These are phyloP conservation scores for Tympanopsis confertula DNA, from an alignment of 2,329 filamentous ascomycete genomes.

Conservation along the genomic window DNA sequence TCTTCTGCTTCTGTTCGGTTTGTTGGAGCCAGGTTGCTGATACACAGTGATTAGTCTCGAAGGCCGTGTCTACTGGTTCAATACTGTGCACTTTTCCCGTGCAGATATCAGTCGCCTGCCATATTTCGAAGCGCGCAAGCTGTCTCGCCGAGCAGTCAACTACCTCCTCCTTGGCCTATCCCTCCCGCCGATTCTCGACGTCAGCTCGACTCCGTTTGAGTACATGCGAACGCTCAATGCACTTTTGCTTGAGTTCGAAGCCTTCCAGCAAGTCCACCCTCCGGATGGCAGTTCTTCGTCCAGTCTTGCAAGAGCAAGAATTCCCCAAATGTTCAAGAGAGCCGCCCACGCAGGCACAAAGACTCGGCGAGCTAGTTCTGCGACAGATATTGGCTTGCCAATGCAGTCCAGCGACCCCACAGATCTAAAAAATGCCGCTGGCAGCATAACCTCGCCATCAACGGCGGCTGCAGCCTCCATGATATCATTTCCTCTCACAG, in stretches of 20 bases:
- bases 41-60: slow-evolving; percentile 35
- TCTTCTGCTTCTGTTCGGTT: slow-evolving; percentile 1
- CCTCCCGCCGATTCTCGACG: slow-evolving; percentile 50
- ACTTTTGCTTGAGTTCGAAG: slow-evolving; percentile 53
- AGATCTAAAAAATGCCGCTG: slow-evolving; percentile 30
- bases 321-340: slow-evolving; percentile 43
- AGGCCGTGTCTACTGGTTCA: slow-evolving; percentile 60
- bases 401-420: slow-evolving; percentile 32
- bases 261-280: slow-evolving; percentile 49
- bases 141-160: slow-evolving; percentile 51
- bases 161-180: slow-evolving; percentile 57
- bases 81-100: slow-evolving; percentile 53
- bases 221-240: slow-evolving; percentile 53
- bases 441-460: slow-evolving; percentile 20
- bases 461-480: slow-evolving; percentile 27
- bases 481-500: slow-evolving; percentile 21
- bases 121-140: slow-evolving; percentile 47
- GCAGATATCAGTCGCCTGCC: slow-evolving; percentile 44
- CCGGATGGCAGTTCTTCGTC: slow-evolving; percentile 24
- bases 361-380: slow-evolving; percentile 41
- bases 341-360: slow-evolving; percentile 32
- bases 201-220: slow-evolving; percentile 45
- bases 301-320: not conserved
- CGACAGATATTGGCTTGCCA: slow-evolving; percentile 44
- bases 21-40: no score